Conservation (phyloP, 257 asterid species). For the Penstemon davidsonii region DNA sequence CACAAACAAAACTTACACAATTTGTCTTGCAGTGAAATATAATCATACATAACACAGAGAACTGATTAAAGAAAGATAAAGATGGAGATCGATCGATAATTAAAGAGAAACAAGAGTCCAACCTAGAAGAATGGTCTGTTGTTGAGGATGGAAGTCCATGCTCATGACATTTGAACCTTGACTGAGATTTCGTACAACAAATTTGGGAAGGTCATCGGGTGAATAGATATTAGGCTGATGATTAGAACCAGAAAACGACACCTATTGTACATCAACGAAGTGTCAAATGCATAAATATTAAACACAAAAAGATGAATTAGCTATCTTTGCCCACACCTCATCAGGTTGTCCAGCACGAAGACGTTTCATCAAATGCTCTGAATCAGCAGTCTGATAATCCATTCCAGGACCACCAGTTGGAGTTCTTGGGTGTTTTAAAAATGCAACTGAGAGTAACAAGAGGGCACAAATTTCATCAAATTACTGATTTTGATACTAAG, state of each 20-base stretch:
- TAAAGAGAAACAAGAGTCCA: not conserved
- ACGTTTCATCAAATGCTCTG: constrained; percentile 86
- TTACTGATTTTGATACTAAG: not conserved
- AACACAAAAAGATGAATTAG: constrained; percentile 3
- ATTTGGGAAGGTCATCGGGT: constrained; percentile 94
- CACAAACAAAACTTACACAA: not conserved
- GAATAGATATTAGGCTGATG: constrained; percentile 72
- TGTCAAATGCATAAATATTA: not conserved
- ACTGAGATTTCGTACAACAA: constrained; percentile 75
- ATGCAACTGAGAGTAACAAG: constrained; percentile 47
- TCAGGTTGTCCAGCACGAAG: constrained; percentile 82
- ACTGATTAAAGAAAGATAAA: not conserved
- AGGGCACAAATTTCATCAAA: not conserved
- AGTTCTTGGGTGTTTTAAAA: constrained; percentile 84
- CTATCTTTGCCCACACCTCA: constrained; percentile 51
- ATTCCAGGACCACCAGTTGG: constrained; percentile 76
- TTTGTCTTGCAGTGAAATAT: constrained; percentile 2
- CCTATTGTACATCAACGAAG: constrained; percentile 43
- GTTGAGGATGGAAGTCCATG: constrained; percentile 98
- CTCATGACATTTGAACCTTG: constrained; percentile 98
- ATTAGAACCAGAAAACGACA: constrained; percentile 81
- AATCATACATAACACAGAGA: not conserved
- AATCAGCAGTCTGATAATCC: constrained; percentile 87
- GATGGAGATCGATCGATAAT: not conserved
- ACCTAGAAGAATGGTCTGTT: constrained; percentile 95